Evolutionary conservation across 495 filamentous ascomycete species (phyloP), one percentile per base, ranked within the genome.

Genomic region (Podospora fimiseda): DNA sequence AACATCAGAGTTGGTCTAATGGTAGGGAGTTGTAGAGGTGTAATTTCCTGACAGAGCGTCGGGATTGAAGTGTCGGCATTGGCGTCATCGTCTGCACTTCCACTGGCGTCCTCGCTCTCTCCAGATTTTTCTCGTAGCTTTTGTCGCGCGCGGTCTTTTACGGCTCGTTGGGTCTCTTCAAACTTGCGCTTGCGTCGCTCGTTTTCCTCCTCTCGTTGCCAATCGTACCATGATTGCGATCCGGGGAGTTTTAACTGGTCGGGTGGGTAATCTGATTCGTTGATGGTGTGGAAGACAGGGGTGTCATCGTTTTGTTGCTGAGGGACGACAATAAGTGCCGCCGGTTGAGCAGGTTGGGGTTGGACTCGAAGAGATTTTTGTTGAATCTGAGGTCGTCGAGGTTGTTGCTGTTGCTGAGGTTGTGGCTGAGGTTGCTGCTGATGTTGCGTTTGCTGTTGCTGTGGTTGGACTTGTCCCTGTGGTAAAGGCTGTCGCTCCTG

Each of bases 1-100:
- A 66, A 53, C 21, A 57, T 38, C 9, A 66, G 57, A 15, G 51
- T 64, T 0, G 59, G 63, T 2, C 59, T 53, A 2, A 65, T 37
- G 1, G 44, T 27, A 3, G 62, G 62, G 3, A 60, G 36, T 13
- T 56, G 60, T 7, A 65, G 58, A 0, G 57, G 50, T 0, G 47
- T 60, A 27, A 65, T 41, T 33, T 33, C 27, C 27, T 33, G 57
- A 45, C 39, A 56, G 53, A 7, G 39, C 36, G 3, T 56, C 52
- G 2, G 55, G 60, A 7, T 57, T 55, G 16, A 39, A 2, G 41
- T 50, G n/a, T n/a, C n/a, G n/a, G n/a, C 18, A 22, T 38, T 37
- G 47, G 33, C 16, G 19, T 15, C 27, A 0, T 20, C 27, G 14
- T 39, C 3, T 16, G 24, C 40, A 23, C 16, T 40, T 7, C 23